Percentiles rank a stretch among this genome's conserved stretches.
Evolutionary conservation across 176 grass and related monocot genomes (phyloP).

Genomic region (Miscanthus lutarioriparius): DNA sequence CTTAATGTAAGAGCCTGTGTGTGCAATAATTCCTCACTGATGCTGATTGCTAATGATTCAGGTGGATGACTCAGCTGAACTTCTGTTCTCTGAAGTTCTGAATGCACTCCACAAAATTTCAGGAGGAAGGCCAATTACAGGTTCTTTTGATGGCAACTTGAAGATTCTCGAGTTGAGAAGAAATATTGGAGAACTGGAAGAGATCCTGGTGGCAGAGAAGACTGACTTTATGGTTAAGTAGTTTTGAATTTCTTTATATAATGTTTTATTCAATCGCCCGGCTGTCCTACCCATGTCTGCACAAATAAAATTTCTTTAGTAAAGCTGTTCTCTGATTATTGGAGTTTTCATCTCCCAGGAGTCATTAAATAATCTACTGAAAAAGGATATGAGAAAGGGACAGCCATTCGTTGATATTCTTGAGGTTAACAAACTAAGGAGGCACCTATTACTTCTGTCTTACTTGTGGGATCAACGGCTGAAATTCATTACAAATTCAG

Average conservation of each 20-base stretch:
- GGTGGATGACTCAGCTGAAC: conserved; percentile 61
- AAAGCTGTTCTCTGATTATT: conserved; percentile 36
- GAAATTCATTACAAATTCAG: conserved; percentile 64
- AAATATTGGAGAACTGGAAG: conserved; percentile 78
- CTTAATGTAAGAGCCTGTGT: conserved; percentile 20
- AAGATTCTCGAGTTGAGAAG: conserved; percentile 75
- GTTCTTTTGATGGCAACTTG: conserved; percentile 73
- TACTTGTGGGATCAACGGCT: conserved; percentile 90
- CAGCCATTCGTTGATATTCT: conserved; percentile 81
- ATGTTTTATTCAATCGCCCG: conserved; percentile 13
- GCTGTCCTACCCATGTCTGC: conserved; percentile 13
- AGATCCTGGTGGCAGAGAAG: conserved; percentile 68
- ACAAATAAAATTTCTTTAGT: conserved; percentile 8
- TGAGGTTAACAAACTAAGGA: conserved; percentile 87
- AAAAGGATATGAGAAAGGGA: conserved; percentile 65
- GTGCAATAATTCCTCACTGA: conserved; percentile 30
- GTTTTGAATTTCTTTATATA: conserved; percentile 39
- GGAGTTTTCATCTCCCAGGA: conserved; percentile 61
- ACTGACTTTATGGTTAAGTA: conserved; percentile 69
- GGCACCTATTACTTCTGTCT: conserved; percentile 74
- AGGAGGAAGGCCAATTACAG: conserved; percentile 63
- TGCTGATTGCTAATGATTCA: conserved; percentile 45
- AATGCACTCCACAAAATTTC: conserved; percentile 67
- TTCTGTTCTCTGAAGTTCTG: conserved; percentile 76
- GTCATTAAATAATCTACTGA: conserved; percentile 57